Evolutionary conservation across 495 filamentous ascomycete species (phyloP).

Genomic region (Aspergillus baeticus): DNA sequence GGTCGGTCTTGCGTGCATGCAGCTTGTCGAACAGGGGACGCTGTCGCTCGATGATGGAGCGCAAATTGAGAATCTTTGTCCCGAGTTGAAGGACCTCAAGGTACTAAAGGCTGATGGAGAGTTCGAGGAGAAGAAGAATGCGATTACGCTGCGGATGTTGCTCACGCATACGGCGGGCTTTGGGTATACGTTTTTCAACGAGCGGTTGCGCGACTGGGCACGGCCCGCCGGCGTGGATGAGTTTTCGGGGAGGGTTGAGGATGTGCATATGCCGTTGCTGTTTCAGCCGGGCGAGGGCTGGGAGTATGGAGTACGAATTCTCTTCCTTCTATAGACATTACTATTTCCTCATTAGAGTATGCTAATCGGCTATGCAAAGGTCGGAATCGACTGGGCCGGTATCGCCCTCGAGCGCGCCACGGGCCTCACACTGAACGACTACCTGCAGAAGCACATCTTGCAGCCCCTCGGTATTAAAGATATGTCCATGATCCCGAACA

Average conservation of each 20-base stretch:
- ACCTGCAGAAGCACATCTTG: constrained; percentile 58
- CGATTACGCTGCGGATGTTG: constrained; percentile 60
- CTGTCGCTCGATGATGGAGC: constrained; percentile 52
- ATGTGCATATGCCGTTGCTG: constrained; percentile 47
- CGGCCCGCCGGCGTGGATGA: constrained; percentile 54
- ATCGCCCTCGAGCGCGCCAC: constrained; percentile 53
- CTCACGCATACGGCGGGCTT: constrained; percentile 47
- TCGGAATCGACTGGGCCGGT: constrained; percentile 64
- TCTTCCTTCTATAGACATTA: background rate
- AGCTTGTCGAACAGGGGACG: constrained; percentile 56
- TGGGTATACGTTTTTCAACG: constrained; percentile 55
- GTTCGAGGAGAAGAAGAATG: constrained; percentile 50
- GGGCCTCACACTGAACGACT: constrained; percentile 51
- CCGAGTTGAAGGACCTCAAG: constrained; percentile 50
- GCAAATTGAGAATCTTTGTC: constrained; percentile 45
- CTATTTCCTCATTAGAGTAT: too few relatives aligned
- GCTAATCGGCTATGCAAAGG: too few relatives aligned
- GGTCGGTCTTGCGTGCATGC: constrained; percentile 57
- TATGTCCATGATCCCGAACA: constrained; percentile 54
- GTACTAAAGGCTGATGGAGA: constrained; percentile 46
- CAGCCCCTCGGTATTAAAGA: constrained; percentile 52
- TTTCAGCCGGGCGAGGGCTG: constrained; percentile 58
- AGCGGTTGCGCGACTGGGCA: constrained; percentile 43
- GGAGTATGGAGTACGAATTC: constrained; percentile 47
- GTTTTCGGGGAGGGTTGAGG: constrained; percentile 45